A percentile compares a stretch with the other conserved stretches of the same genome.
Evolutionary conservation across 2,329 filamentous ascomycete genomes (phyloP).

Genomic region (Ophiosphaerella korrae): DNA sequence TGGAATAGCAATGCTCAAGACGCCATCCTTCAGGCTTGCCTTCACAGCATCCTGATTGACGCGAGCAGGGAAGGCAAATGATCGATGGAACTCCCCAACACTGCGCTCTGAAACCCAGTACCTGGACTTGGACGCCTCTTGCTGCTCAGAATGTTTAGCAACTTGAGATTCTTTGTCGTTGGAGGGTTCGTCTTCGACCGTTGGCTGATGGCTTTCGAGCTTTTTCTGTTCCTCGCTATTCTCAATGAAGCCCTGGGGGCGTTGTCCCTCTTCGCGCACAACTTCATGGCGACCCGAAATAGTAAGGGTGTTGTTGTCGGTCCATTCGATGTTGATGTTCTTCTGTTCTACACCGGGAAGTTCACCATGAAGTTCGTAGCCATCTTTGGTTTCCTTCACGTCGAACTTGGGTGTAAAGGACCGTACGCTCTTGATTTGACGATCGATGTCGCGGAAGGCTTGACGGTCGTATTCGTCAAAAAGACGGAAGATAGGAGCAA

Average conservation of each 20-base stretch:
- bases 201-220: conserved; percentile 52
- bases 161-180: conserved; percentile 14
- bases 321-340: conserved; percentile 78
- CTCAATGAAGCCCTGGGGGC: conserved; percentile 57
- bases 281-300: conserved; percentile 73
- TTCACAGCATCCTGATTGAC: conserved; percentile 66
- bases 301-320: conserved; percentile 73
- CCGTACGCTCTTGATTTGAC: conserved; percentile 42
- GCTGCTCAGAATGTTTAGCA: conserved; percentile 34
- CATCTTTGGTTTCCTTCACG: conserved; percentile 69
- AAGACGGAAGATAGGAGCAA: conserved; percentile 54
- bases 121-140: conserved; percentile 58
- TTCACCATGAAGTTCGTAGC: conserved; percentile 80
- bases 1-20: conserved; percentile 62
- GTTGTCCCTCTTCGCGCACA: conserved; percentile 61
- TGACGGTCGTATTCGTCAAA: conserved; percentile 54
- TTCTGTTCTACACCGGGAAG: conserved; percentile 77
- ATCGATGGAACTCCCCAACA: conserved; percentile 64
- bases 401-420: conserved; percentile 80
- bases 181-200: conserved; percentile 67
- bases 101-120: conserved; percentile 72
- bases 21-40: conserved; percentile 65
- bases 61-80: conserved; percentile 62
- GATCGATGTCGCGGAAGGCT: conserved; percentile 34
- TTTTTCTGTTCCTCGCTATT: conserved; percentile 32